Evolutionary conservation across 768 basidiomycete genomes (phyloP), one percentile per base, ranked within the genome.

Genomic region (Podaxis rugospora): DNA sequence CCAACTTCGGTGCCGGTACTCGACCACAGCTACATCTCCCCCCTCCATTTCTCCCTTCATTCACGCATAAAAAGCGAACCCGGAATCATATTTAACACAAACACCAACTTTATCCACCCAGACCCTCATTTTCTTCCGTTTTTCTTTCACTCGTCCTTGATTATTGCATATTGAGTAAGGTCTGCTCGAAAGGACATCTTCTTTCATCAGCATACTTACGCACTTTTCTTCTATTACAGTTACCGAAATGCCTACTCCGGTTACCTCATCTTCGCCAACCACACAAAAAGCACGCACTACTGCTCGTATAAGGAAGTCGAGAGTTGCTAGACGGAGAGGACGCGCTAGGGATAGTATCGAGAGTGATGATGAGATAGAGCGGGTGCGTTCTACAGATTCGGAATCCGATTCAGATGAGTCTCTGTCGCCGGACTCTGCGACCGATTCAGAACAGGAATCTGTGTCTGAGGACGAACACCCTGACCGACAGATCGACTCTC

Each of bases 341-440:
- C 80, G 88, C 67, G 87, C 76, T 2, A 80, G 77, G 65, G 77
- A 78, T 59, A 80, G 74, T 37, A 76, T 86, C 32, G 87, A 84
- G 56, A 91, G 89, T 64, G 91, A 92, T 66, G 90, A 92, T 28
- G 90, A 92, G 71, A 79, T 92, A 55, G 83, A 83, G 75, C 81
- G 91, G 62, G 90, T 89, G 72, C 79, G 77, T 5, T 83, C 78
- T 64, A 84, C 89, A 21, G 89, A 89, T 60, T 86, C 85, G 50
- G 84, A 83, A 51, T 82, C 83, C 62, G 82, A 83, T 55, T 82
- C 84, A 63, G 82, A 84, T 66, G 75, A 67, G 56, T 55, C 75
- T 47, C 88, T 88, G 55, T 86, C 85, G 32, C 65, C 76, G 62
- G 82, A 79, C 64, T 84, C 83, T 37, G 82, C 76, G 42, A 84